Conservation (phyloP, 75 land plant species). For the Sequoia sempervirens region DNA sequence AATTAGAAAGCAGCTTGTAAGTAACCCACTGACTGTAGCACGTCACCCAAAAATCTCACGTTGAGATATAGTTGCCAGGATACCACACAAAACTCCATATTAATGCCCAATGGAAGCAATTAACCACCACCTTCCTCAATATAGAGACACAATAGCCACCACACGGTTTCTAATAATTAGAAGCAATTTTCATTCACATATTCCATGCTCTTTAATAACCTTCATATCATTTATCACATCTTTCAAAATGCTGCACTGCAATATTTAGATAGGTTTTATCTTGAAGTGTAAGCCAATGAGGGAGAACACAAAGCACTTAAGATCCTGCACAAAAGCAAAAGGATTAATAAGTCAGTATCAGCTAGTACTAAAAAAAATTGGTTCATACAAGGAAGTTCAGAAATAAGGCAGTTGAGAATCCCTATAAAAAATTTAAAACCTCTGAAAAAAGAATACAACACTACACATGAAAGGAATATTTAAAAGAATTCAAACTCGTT, state of each 20-base stretch:
- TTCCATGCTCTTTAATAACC: not conserved
- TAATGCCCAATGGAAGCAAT: not conserved
- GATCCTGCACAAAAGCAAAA: slow-evolving; percentile 61
- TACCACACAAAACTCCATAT: not conserved
- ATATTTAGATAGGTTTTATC: slow-evolving; percentile 89
- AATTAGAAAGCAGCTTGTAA: not conserved
- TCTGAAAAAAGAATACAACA: no score
- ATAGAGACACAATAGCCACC: not conserved
- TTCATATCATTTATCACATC: no score
- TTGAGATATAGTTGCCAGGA: not conserved
- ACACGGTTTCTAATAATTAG: not conserved
- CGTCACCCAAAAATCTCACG: not conserved
- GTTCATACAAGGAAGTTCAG: not conserved
- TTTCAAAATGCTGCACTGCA: not conserved
- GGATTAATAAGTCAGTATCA: not conserved
- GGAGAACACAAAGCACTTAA: slow-evolving; percentile 95
- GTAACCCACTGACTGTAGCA: not conserved
- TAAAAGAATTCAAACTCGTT: no score
- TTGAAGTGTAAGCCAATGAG: slow-evolving; percentile 94
- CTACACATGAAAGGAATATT: no score
- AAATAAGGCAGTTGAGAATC: not conserved
- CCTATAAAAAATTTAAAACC: not conserved
- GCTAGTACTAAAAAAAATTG: not conserved
- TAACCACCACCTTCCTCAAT: not conserved
- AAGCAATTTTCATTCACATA: not conserved